Base-by-base conservation (phyloP, 2,329 filamentous ascomycete genomes). In the Aspergillus hiratsukae region DNA sequence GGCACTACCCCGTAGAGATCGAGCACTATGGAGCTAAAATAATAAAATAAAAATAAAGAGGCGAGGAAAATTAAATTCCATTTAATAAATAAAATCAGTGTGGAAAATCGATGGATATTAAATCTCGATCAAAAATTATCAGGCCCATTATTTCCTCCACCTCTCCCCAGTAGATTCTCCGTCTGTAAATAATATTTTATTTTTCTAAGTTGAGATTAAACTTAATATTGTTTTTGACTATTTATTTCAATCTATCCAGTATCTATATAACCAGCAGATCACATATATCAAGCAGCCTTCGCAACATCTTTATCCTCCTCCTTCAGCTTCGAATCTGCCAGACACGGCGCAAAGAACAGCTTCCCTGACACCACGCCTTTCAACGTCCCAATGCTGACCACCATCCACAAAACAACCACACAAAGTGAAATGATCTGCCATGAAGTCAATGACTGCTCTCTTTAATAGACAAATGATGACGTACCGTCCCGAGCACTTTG, bases 351-450 rank as follows among this genome's bases (percentile, higher is more conserved):
- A 58, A 78, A 72, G 63, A 85, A 82, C 28, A 86, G 58, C 21
- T 77, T 69, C 1, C 82, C 81, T 3, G 73, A 75, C 56, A 76
- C 69, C 1, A 78, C 78, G 1, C 79, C 79, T 61, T 72, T 73
- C 1, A 79, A 64, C 0, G 83, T 86, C 1, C 77, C 75, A 17
- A 69, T 58, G 3, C 78, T 77, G 2, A 85, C 79, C 3, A 84
- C 73, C 19, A 81, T 75, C 83, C 83, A 87, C 1, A 85, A 69
- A 5, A 82, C 43, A 5, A 81, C 76, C 0, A 85, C 82, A 7
- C 72, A 71, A 8, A 80, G 64, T 1, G 78, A 77, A 43, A 85
- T 75, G 21, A 83, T 79, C 66, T 76, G 56, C 5, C 31, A 14
- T 28, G 48, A 14, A 31, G 21, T 56, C 27, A 53, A 52, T 8